Conservation (phyloP, 805 yeast genomes). For the Lipomyces sp. region DNA sequence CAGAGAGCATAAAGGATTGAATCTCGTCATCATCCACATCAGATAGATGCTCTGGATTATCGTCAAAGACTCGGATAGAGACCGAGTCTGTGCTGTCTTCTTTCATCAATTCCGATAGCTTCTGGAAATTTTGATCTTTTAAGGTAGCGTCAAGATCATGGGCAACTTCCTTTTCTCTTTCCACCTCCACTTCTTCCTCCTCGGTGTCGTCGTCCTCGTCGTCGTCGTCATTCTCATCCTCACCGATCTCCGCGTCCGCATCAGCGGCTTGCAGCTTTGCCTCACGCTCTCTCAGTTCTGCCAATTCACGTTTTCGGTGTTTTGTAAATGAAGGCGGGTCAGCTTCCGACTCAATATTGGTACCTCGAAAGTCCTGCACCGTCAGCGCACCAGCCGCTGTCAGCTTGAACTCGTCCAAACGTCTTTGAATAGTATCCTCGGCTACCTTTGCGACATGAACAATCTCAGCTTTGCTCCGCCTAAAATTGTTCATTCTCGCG, state of each 20-base stretch:
- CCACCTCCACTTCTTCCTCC: conserved; percentile 39
- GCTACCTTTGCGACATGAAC: conserved; percentile 96
- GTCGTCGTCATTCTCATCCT: conserved; percentile 38
- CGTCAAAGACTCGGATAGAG: conserved; percentile 44
- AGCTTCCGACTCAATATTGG: conserved; percentile 51
- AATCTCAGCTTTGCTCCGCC: conserved; percentile 89
- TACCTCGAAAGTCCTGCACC: conserved; percentile 69
- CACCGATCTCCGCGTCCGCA: conserved; percentile 34
- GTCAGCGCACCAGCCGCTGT: conserved; percentile 77
- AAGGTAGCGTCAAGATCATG: conserved; percentile 42
- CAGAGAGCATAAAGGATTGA: conserved; percentile 61
- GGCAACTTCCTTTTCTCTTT: conserved; percentile 41
- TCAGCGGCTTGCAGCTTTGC: conserved; percentile 9
- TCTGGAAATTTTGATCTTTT: conserved; percentile 36
- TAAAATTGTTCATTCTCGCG: conserved; percentile 93
- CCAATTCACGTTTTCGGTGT: conserved; percentile 56
- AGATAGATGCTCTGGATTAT: conserved; percentile 64
- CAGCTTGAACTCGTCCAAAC: conserved; percentile 83
- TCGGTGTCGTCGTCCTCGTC: conserved; percentile 39
- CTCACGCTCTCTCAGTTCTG: conserved; percentile 39
- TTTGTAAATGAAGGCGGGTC: conserved; percentile 83
- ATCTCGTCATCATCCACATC: conserved; percentile 88
- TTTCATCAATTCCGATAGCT: conserved; percentile 31
- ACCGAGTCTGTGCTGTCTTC: not conserved
- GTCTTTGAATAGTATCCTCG: conserved; percentile 86